Base-by-base conservation (phyloP, 1,284 basidiomycete species). In the Microbotryum intermedium region DNA sequence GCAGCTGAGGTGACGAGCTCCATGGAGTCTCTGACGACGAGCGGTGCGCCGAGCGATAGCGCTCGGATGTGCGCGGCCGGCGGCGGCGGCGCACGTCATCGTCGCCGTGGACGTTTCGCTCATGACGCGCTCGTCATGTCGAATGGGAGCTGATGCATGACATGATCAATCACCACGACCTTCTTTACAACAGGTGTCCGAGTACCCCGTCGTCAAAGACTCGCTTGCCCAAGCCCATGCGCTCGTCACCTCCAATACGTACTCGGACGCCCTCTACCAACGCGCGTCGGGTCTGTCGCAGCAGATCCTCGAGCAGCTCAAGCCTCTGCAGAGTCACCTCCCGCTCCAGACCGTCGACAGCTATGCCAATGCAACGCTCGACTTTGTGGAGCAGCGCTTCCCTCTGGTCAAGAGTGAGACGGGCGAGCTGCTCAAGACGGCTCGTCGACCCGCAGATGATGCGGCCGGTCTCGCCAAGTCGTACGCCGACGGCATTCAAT, bases 151-250 rank as follows among this genome's bases (percentile, higher is more conserved):
- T 39, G 34, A 39, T 11, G 18, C 34, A 6, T 39, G 34, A 11
- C n/a, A n/a, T n/a, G n/a, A n/a, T n/a, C n/a, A n/a, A n/a, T n/a
- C 46, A 21, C 21, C 46, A 4, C 46, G 21, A 47, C n/a, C 13
- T 26, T 16, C 1, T 49, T 43, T 23, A 23, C 30, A 18, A 39
- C 53, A 67, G 66, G 64, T 59, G 0, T 53, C 51, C 28, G 39
- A 47, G 30, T 68, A 68, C 60, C 66, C 66, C 8, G 47, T 68
- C 25, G 60, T 68, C 50, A 61, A 68, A 28, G 59, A 61, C 50
- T 58, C 64, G 30, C 61, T 68, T 53, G n/a, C 50, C 13, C 56
- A 53, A 29, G 53, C 62, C 10, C 48, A 68, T 55, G 9, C 30
- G 23, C 53, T 58, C 54, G 56, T 64, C 48, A 28, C 53, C 7